phyloP scores from a whole-genome alignment of 441 rosid genomes.

The Arabidopsis lyrata region DNA sequence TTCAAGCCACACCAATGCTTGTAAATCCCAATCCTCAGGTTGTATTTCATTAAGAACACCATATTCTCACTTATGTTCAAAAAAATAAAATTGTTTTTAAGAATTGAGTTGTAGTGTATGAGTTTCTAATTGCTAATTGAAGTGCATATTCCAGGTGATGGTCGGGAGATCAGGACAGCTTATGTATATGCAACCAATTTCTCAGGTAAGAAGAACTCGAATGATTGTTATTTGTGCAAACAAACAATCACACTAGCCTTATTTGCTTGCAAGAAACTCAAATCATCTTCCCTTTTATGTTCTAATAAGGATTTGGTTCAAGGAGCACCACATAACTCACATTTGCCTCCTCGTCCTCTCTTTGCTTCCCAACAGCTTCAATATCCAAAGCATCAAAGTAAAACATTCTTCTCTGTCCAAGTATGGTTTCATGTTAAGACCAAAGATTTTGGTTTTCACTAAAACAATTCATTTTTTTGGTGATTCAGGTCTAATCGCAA shows the following conservation, averaged over 20 bases:
- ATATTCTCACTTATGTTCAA: neutral
- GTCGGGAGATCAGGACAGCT: constrained; percentile 75
- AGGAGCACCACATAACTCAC: constrained; percentile 52
- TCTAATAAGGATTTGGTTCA: constrained; percentile 66
- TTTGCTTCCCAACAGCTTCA: constrained; percentile 60
- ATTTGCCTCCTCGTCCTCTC: constrained; percentile 60
- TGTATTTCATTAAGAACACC: constrained; percentile 45
- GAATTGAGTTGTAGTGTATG: constrained; percentile 4
- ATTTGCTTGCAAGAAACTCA: constrained; percentile 24
- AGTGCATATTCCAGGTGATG: constrained; percentile 60
- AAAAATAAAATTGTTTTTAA: neutral
- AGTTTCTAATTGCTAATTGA: constrained; percentile 34
- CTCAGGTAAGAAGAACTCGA: constrained; percentile 65
- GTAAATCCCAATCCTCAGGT: constrained; percentile 69
- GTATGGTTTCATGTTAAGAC: constrained; percentile 10
- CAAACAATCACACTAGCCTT: neutral
- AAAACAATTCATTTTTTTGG: neutral
- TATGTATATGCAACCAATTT: constrained; percentile 71
- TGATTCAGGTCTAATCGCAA: constrained; percentile 25
- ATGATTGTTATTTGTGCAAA: neutral
- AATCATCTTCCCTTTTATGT: constrained; percentile 6
- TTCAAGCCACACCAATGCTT: constrained; percentile 66
- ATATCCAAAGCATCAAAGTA: constrained; percentile 83
- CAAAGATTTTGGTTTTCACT: constrained; percentile 5
- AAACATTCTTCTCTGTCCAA: neutral